Base-by-base conservation (phyloP, 768 basidiomycete species). In the Stropharia rugosoannulata region DNA sequence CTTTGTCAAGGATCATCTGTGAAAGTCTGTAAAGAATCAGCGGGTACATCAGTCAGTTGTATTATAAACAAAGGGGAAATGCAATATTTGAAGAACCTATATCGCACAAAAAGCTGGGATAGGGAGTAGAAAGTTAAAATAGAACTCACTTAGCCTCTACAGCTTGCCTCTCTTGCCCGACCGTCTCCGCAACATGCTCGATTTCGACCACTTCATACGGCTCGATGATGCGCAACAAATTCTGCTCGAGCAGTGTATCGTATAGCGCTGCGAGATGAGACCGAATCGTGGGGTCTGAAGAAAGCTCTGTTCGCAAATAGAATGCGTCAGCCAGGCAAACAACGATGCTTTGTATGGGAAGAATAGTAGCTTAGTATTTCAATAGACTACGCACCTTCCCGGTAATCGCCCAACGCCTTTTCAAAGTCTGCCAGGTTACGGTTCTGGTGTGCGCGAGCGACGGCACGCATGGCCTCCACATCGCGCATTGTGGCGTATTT, bases 1-100 rank as follows among this genome's bases (percentile, higher is more conserved):
- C 85, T 63, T 95, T 95, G 73, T 98, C 96, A 37, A 98, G 76
- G 59, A 98, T 99, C 96, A 99, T 98, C 68, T 99, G 96, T 29
- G 91, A 94, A 25, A 98, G 74, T 68, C 95, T 96, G 62, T 5
- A 29, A 16, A 36, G 2, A 37, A 32, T n/a, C 15, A 6, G 40
- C 38, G 35, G 19, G 13, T 7, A 47, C 38, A 25, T 44, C 27
- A 55, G 11, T 27, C n/a, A 25, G 13, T 25, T 7, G 46, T 8
- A 1, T 12, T 8, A 19, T 15, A 38, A 15, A 19, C 16, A 10
- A 49, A 11, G 16, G n/a, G 49, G 11, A 38, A 39, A 40, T 13
- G n/a, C 0, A 12, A 11, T 5, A 22, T 15, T 2, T 16, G 29
- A 27, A 32, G 27, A 12, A 32, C 9, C 9, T 7, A 7, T 4